Evolutionary conservation across 2,329 filamentous ascomycete genomes (phyloP).

Genomic region (Cladorrhinum sp.): DNA sequence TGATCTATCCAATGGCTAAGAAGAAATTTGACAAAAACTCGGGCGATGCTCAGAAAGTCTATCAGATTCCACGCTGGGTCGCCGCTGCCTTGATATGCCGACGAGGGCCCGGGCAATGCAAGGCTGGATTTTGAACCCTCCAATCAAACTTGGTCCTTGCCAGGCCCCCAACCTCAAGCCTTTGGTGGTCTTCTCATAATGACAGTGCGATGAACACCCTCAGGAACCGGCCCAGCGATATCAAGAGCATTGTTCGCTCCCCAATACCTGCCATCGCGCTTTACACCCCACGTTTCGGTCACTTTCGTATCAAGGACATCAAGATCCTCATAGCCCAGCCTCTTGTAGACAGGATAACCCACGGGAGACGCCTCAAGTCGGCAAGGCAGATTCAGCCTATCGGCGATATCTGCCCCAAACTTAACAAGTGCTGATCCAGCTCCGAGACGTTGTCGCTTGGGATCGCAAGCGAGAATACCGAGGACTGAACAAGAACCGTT

Average conservation of each 20-base stretch:
- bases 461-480: slow-evolving; percentile 25
- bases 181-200: slow-evolving; percentile 29
- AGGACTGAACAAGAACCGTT: slow-evolving; percentile 24
- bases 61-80: no score
- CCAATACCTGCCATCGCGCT: slow-evolving; percentile 27
- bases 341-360: slow-evolving; percentile 31
- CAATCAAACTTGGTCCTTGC: background rate
- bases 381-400: slow-evolving; percentile 25
- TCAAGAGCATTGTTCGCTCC: slow-evolving; percentile 25
- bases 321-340: slow-evolving; percentile 29
- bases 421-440: slow-evolving; percentile 30
- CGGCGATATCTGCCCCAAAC: slow-evolving; percentile 29
- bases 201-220: slow-evolving; percentile 25
- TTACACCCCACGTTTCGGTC: slow-evolving; percentile 21
- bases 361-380: slow-evolving; percentile 30
- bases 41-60: no score
- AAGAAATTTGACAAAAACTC: no score
- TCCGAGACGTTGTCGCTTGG: slow-evolving; percentile 26
- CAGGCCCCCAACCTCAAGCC: background rate
- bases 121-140: no score
- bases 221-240: slow-evolving; percentile 21
- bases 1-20: background rate
- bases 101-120: no score
- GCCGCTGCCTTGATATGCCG: no score
- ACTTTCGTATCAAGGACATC: slow-evolving; percentile 28